A percentile compares a stretch with the other conserved stretches of the same genome.
phyloP scores from a whole-genome alignment of 805 yeast genomes.

The Phaffomyces thermotolerans region DNA sequence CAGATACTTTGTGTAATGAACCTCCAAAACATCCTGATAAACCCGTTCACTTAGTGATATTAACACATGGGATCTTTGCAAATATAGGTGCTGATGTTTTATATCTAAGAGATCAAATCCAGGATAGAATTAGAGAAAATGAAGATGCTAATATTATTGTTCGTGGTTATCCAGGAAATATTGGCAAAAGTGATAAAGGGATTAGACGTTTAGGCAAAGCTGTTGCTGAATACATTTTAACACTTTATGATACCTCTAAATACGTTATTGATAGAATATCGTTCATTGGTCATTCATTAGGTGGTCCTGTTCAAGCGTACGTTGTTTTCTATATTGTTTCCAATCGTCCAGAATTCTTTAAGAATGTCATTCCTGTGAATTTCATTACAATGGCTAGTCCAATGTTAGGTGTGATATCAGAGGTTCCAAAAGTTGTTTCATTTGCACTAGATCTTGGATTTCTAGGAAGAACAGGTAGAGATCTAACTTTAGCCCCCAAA shows the following conservation, averaged over 20 bases:
- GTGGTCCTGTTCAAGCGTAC: conserved; percentile 88
- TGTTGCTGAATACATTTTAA: conserved; percentile 59
- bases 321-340: conserved; percentile 70
- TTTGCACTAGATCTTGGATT: conserved; percentile 80
- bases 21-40: conserved; percentile 44
- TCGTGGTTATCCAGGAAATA: conserved; percentile 77
- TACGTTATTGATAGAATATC: conserved; percentile 58
- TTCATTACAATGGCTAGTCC: conserved; percentile 86
- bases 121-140: conserved; percentile 25
- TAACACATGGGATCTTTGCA: conserved; percentile 91
- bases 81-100: conserved; percentile 88
- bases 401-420: conserved; percentile 77
- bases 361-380: conserved; percentile 60
- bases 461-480: conserved; percentile 91
- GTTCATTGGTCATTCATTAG: conserved; percentile 88
- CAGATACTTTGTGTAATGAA: conserved; percentile 67
- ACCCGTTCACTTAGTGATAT: conserved; percentile 75
- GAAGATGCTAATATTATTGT: conserved; percentile 51
- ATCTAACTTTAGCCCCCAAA: conserved; percentile 58
- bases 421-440: conserved; percentile 80
- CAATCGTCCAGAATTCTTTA: conserved; percentile 63
- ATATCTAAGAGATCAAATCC: conserved; percentile 75
- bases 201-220: conserved; percentile 76
- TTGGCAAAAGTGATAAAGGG: conserved; percentile 85
- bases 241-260: conserved; percentile 35